A percentile compares a stretch with the other conserved stretches of the same genome.
Conservation (phyloP, 2,329 filamentous ascomycete genomes). For the Ceratocystis alfenasii region DNA sequence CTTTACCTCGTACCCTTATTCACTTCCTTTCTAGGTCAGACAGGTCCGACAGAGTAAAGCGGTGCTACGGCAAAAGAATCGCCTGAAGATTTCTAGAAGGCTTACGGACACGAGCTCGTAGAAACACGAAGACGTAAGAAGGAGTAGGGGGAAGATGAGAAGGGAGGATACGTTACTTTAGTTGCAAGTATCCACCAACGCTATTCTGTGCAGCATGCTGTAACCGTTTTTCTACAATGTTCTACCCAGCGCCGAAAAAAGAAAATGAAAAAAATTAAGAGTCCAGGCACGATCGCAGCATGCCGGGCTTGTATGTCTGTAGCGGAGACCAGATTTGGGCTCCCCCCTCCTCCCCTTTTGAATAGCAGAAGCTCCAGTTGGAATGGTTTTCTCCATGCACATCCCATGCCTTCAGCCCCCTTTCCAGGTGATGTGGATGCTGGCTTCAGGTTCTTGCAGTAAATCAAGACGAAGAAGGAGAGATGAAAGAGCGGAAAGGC, state of each 20-base stretch:
- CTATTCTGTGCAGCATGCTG: neutral
- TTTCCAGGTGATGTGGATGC: neutral
- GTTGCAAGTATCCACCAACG: neutral
- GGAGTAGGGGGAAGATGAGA: neutral
- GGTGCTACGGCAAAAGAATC: neutral
- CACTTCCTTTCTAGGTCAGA: neutral
- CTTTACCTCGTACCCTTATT: neutral
- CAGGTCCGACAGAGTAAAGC: neutral
- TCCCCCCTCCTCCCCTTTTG: neutral
- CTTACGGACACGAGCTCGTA: neutral
- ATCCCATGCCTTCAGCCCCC: neutral
- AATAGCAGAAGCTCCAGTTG: neutral
- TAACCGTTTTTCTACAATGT: no score
- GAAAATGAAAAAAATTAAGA: no score
- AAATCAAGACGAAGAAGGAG: neutral
- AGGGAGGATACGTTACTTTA: constrained; percentile 8
- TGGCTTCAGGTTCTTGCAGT: neutral
- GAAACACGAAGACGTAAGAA: neutral
- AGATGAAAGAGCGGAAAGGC: neutral
- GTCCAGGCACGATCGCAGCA: no score
- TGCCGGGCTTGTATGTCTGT: no score
- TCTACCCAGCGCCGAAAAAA: no score
- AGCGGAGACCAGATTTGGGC: neutral
- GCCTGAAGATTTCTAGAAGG: neutral
- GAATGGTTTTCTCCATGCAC: constrained; percentile 2